Conservation (phyloP, 495 filamentous ascomycete genomes). For the Peziza echinospora region DNA sequence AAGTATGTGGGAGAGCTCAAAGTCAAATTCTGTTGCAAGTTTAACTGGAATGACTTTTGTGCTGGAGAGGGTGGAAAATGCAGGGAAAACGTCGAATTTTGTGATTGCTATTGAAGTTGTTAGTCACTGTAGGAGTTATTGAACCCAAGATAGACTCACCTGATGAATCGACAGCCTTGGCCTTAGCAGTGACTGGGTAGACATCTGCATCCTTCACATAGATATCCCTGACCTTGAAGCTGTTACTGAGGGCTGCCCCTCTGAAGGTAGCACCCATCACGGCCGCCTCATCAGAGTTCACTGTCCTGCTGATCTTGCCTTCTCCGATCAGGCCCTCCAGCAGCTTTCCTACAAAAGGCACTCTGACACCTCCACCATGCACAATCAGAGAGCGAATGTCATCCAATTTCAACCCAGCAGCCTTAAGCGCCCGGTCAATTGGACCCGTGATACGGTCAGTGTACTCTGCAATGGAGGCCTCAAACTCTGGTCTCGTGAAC, state of each 20-base stretch:
- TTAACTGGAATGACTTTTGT: slow-evolving; percentile 79
- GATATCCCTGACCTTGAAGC: slow-evolving; percentile 95
- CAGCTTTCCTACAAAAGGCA: slow-evolving; percentile 80
- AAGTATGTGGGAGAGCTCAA: slow-evolving; percentile 45
- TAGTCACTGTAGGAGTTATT: too few species aligned
- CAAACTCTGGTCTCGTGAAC: slow-evolving; percentile 59
- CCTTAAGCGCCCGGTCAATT: slow-evolving; percentile 50
- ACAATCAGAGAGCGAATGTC: slow-evolving; percentile 84
- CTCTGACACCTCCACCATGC: slow-evolving; percentile 74
- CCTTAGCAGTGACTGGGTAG: slow-evolving; percentile 52
- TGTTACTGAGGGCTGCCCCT: slow-evolving; percentile 72
- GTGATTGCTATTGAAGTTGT: too few species aligned
- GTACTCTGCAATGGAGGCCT: slow-evolving; percentile 51
- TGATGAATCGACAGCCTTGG: too few species aligned
- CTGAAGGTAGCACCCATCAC: slow-evolving; percentile 95
- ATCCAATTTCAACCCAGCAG: slow-evolving; percentile 45
- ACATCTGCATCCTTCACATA: slow-evolving; percentile 46
- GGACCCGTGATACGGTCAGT: slow-evolving; percentile 44
- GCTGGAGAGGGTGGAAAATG: slow-evolving; percentile 50
- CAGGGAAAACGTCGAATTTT: slow-evolving; percentile 67
- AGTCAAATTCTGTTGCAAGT: slow-evolving; percentile 63
- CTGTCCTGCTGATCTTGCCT: slow-evolving; percentile 71
- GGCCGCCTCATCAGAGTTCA: slow-evolving; percentile 92
- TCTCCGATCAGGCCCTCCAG: slow-evolving; percentile 46
- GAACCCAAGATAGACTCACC: too few species aligned